These are phyloP conservation scores for Toxicodendron radicans DNA, from an alignment of 345 rosid species.

Conservation along the genomic window DNA sequence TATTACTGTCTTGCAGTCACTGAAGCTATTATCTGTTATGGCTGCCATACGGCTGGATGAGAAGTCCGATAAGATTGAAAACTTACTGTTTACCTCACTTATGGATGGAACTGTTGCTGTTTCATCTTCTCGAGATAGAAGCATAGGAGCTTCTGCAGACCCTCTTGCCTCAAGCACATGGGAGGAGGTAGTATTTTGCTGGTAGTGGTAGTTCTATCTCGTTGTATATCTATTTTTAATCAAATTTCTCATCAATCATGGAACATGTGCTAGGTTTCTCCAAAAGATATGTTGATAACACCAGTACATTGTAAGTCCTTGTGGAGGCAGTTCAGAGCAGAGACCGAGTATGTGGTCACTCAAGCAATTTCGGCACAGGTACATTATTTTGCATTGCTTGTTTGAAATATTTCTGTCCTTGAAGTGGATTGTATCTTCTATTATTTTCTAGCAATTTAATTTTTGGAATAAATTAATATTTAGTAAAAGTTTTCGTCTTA, in stretches of 20 bases:
- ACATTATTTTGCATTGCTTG: background rate
- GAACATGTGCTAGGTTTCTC: conserved; percentile 42
- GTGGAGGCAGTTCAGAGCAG: conserved; percentile 80
- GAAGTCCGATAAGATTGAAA: conserved; percentile 60
- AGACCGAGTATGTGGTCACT: conserved; percentile 68
- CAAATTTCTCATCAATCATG: conserved; percentile 3
- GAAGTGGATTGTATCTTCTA: background rate
- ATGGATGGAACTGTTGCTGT: conserved; percentile 46
- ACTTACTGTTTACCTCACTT: conserved; percentile 52
- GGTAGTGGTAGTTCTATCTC: background rate
- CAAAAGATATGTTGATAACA: conserved; percentile 53
- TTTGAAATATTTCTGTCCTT: background rate
- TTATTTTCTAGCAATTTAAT: background rate
- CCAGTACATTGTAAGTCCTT: conserved; percentile 78
- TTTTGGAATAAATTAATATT: background rate
- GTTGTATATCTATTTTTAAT: background rate
- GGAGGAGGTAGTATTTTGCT: conserved; percentile 55
- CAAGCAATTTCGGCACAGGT: conserved; percentile 85
- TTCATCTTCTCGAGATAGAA: conserved; percentile 47
- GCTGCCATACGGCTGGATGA: conserved; percentile 71
- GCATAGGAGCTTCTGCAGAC: conserved; percentile 43
- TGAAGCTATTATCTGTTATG: conserved; percentile 59
- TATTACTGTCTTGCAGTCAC: conserved; percentile 44
- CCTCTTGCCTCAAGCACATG: conserved; percentile 69
- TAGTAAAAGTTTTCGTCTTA: background rate